A percentile compares a stretch with the other conserved stretches of the same genome.
These are phyloP conservation scores for Cytospora mali DNA, from an alignment of 2,329 filamentous ascomycete genomes.

Conservation along the genomic window DNA sequence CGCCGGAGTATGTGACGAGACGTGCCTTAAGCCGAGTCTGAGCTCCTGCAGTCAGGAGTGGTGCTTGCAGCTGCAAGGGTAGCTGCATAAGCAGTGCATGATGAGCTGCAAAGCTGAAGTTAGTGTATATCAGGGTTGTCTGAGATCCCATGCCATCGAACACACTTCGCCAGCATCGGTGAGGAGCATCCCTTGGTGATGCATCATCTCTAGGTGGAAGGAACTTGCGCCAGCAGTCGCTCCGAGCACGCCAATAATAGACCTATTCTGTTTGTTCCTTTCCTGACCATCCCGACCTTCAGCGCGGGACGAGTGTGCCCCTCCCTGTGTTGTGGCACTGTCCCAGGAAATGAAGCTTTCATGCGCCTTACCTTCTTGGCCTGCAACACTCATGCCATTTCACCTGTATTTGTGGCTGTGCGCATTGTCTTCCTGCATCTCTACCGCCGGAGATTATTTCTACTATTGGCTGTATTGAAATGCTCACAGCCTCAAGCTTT, in stretches of 20 bases:
- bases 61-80: slow-evolving; percentile 20
- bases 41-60: slow-evolving; percentile 15
- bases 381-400: neutral
- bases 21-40: slow-evolving; percentile 23
- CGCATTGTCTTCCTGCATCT: neutral
- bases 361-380: slow-evolving; percentile 17
- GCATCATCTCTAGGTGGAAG: slow-evolving; percentile 8
- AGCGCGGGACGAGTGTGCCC: neutral
- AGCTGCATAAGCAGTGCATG: slow-evolving; percentile 19
- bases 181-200: slow-evolving; percentile 7
- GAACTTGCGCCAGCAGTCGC: slow-evolving; percentile 8
- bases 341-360: slow-evolving; percentile 11
- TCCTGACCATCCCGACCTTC: slow-evolving; percentile 6
- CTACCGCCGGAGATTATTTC: neutral
- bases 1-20: slow-evolving; percentile 22
- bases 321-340: slow-evolving; percentile 7
- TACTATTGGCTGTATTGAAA: slow-evolving; percentile 8
- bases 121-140: slow-evolving; percentile 16
- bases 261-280: slow-evolving; percentile 12
- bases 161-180: slow-evolving; percentile 1
- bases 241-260: slow-evolving; percentile 7
- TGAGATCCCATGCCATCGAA: slow-evolving; percentile 15
- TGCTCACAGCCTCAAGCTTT: slow-evolving; percentile 1
- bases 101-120: slow-evolving; percentile 21
- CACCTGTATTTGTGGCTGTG: slow-evolving; percentile 7